Percentiles rank a stretch among this genome's conserved stretches.
These are phyloP conservation scores for Physocladia obscura DNA, from an alignment of 192 early-diverging fungal genomes.

Conservation along the genomic window DNA sequence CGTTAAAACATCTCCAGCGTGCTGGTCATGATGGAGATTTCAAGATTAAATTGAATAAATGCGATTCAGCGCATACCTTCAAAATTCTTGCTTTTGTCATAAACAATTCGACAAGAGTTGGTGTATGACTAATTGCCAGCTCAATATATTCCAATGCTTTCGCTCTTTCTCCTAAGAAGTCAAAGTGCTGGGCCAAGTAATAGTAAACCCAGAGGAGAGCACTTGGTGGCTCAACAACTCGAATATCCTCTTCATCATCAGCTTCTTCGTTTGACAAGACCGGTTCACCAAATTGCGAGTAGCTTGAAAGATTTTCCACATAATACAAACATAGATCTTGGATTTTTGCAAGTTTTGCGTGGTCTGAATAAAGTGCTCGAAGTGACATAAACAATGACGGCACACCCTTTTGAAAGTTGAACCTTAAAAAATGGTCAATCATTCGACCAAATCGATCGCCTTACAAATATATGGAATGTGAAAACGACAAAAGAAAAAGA, in stretches of 20 bases:
- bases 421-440: slow-evolving; percentile 68
- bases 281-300: slow-evolving; percentile 17
- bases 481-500: neutral
- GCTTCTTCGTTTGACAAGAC: slow-evolving; percentile 30
- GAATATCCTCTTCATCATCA: slow-evolving; percentile 44
- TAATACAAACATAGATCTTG: slow-evolving; percentile 71
- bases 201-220: slow-evolving; percentile 86
- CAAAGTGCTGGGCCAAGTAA: slow-evolving; percentile 88
- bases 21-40: slow-evolving; percentile 42
- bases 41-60: neutral
- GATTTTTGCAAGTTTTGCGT: slow-evolving; percentile 67
- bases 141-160: slow-evolving; percentile 79
- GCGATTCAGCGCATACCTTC: slow-evolving; percentile 55
- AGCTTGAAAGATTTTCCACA: slow-evolving; percentile 29
- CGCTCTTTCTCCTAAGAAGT: slow-evolving; percentile 67
- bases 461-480: neutral
- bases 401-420: slow-evolving; percentile 84
- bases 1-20: slow-evolving; percentile 69
- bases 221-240: slow-evolving; percentile 70
- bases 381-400: slow-evolving; percentile 88
- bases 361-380: slow-evolving; percentile 69
- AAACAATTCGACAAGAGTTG: slow-evolving; percentile 84
- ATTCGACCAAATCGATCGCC: slow-evolving; percentile 42
- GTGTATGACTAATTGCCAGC: slow-evolving; percentile 80
- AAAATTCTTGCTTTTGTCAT: slow-evolving; percentile 93